phyloP scores from a whole-genome alignment of 106 monocot species.

The Ottelia alismoides region DNA sequence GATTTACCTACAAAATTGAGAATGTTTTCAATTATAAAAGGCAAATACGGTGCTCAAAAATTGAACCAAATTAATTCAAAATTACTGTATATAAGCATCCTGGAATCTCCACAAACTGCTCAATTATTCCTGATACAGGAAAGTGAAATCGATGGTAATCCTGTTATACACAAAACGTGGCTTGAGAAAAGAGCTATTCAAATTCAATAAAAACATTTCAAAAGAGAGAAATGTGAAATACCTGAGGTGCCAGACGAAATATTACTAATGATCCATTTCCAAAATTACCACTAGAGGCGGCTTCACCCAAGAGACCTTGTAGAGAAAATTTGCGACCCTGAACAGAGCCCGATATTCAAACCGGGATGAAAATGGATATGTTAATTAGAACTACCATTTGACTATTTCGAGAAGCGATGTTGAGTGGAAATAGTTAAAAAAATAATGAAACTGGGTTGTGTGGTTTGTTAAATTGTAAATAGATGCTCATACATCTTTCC shows the following conservation, averaged over 20 bases:
- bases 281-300: conserved; percentile 4
- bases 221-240: too few species aligned
- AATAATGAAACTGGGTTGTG: too few species aligned
- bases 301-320: conserved; percentile 14
- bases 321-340: conserved; percentile 27
- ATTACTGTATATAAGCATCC: conserved; percentile 23
- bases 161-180: too few species aligned
- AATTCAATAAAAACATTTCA: too few species aligned
- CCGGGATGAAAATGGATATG: too few species aligned
- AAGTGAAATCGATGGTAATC: conserved; percentile 29
- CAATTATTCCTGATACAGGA: conserved; percentile 22
- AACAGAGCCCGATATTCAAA: too few species aligned
- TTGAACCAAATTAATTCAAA: not conserved
- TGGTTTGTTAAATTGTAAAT: too few species aligned
- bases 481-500: too few species aligned
- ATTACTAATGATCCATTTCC: conserved; percentile 19
- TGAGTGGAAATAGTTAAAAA: too few species aligned
- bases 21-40: not conserved
- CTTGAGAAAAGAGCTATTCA: too few species aligned
- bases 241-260: conserved; percentile 25
- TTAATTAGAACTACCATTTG: too few species aligned
- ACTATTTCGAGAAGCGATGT: too few species aligned
- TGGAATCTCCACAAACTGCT: conserved; percentile 21
- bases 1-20: conserved; percentile 16
- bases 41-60: not conserved